These are phyloP conservation scores for Pseudonitzschia multistriata DNA, from an alignment of 108 stramenopile species.

Conservation along the genomic window DNA sequence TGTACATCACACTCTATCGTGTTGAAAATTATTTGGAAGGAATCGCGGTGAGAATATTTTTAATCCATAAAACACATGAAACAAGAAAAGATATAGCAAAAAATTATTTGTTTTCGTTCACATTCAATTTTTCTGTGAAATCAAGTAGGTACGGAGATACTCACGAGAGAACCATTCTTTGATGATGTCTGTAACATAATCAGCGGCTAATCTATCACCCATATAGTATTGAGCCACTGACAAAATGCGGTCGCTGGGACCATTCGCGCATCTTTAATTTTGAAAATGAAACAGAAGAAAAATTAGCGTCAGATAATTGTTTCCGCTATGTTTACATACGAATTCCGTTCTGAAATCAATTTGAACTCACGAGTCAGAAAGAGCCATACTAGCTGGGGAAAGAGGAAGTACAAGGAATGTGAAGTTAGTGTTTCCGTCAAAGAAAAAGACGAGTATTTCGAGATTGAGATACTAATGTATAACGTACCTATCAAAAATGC, in stretches of 20 bases:
- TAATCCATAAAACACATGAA: background rate
- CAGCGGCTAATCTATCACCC: background rate
- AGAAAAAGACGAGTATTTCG: too few species aligned
- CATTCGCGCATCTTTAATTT: background rate
- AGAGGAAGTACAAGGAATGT: background rate
- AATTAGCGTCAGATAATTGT: too few species aligned
- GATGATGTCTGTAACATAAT: background rate
- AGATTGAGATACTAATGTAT: too few species aligned
- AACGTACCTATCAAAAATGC: slow-evolving; percentile 16
- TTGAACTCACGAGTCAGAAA: slow-evolving; percentile 12
- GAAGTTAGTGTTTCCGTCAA: too few species aligned
- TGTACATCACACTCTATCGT: slow-evolving; percentile 2
- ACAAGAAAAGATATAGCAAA: background rate
- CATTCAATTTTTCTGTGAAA: background rate
- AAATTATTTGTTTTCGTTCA: background rate
- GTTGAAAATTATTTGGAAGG: background rate
- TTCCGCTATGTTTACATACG: too few species aligned
- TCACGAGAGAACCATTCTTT: slow-evolving; percentile 12
- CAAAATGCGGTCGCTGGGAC: slow-evolving; percentile 9
- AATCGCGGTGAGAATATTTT: background rate
- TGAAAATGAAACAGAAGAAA: background rate
- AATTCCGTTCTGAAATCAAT: too few species aligned
- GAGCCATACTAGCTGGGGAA: slow-evolving; percentile 7
- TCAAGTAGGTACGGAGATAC: background rate
- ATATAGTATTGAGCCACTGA: background rate